Base-by-base conservation (phyloP, 805 yeast genomes). In the Metahyphopichia silvanorum region DNA sequence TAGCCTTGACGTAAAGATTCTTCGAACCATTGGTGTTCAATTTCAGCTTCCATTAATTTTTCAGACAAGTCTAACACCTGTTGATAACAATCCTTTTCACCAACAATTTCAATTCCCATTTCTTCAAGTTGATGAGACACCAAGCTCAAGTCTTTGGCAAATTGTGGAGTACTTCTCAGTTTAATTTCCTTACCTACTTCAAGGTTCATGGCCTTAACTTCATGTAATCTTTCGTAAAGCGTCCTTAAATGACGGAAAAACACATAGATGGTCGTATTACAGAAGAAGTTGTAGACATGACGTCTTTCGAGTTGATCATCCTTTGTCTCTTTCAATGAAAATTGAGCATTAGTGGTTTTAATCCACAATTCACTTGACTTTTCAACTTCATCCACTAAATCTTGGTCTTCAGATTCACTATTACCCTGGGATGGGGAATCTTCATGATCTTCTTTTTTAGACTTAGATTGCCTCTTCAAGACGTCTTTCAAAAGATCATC, bases 11-110 rank as follows among this genome's bases (percentile, higher is more conserved):
- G 86, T 38, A 93, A 63, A 12, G 95, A 76, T 59, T 93, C 98
- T 64, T 93, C 99, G 57, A 85, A 94, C 83, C 88, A 81, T 57
- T 83, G 93, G 42, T 86, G 95, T 51, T 93, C 99, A 30, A 93
- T 63, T 22, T 87, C 93, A 18, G 95, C 95, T 44, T 86, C 93
- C 43, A 93, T 82, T 32, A 87, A 67, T 42, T 78, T 76, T 43
- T 78, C 86, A 37, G 94, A 77, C 35, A 93, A 69, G 3, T 66
- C 69, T 37, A 93, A 65, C n/a, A 87, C 74, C 57, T 91, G 96
- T 21, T 70, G 64, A 57, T 93, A 93, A 22, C 86, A 79, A 49
- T 80, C 77, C 16, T 70, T 71, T 13, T 51, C 37, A 12, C 85
- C 86, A 21, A 66, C 67, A 47, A 89, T 82, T 40, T 76, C 76